Evolutionary conservation across 352 stramenopile species (phyloP), one percentile per base, ranked within the genome.

Genomic region (Pythium brachiatum): DNA sequence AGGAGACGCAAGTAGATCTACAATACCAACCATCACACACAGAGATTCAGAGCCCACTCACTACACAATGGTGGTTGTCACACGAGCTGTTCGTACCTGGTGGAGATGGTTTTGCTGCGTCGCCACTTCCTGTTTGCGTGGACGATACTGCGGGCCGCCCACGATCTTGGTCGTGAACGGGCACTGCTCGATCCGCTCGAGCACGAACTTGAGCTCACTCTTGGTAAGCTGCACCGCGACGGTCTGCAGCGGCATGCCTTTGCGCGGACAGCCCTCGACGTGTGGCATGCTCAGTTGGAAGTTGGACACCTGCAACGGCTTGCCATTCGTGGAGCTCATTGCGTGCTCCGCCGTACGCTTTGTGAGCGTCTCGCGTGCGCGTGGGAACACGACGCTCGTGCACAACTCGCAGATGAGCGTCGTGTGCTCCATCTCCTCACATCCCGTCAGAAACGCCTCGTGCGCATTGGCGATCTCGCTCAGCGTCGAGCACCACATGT

Each of bases 251-350:
- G 87, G 87, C 87, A 92, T 96, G n/a, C 84, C 84, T 48, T 89
- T 88, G 26, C 87, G 76, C 26, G 76, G 61, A 65, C 87, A 96
- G 2, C 87, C 86, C 36, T 92, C 78, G n/a, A 95, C 82, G 60
- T 96, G 87, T 4, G 86, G 86, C 87, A 96, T 96, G 39, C 81
- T 92, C 31, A 90, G 52, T 46, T 96, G 87, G 60, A 92, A 96
- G 36, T 95, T 95, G 11, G 79, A 81, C 41, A 93, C 80, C 57
- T 92, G 79, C 8, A 95, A 69, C 2, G 75, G 54, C 26, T 88
- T 92, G 11, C 83, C 84, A 38, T 74, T 79, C 2, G 70, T 63
- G 11, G 81, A 75, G 7, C 69, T 70, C 60, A 95, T 72, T 2
- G 74, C 72, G 23, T 91, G 77, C 4, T 73, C 44, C 16, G 29